Conservation (phyloP, 805 yeast species). For the Sugiyamaella smithiae region DNA sequence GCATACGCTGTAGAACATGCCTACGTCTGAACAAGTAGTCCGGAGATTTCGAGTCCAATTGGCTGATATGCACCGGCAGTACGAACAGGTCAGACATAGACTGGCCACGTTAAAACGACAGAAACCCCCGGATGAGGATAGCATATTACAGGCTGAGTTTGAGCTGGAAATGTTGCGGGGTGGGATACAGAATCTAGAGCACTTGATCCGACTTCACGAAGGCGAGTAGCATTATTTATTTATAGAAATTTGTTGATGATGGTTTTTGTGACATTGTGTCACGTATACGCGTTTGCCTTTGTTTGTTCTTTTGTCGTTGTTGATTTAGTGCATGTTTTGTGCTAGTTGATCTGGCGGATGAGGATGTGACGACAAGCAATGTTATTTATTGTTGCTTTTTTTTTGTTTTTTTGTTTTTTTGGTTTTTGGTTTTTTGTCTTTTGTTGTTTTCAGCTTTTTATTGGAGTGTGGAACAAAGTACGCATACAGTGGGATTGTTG, state of each 20-base stretch:
- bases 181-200: conserved; percentile 16
- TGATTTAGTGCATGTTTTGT: no score
- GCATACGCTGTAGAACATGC: conserved; percentile 1
- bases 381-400: neutral
- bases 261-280: no score
- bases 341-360: no score
- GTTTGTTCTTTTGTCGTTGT: no score
- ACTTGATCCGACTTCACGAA: conserved; percentile 8
- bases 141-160: conserved; percentile 19
- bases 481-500: no score
- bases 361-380: no score
- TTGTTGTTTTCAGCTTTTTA: no score
- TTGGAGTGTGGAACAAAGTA: no score
- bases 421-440: no score
- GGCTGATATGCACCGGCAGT: conserved; percentile 9
- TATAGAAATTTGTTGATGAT: no score
- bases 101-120: neutral
- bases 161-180: conserved; percentile 22
- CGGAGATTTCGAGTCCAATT: conserved; percentile 6
- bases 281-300: no score
- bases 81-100: conserved; percentile 6
- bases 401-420: neutral
- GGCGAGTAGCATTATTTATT: neutral
- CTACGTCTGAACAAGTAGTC: conserved; percentile 8
- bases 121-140: conserved; percentile 11